Base-by-base conservation (phyloP, 1,139 yeast species). In the Zygosaccharomyces pseudobailii region DNA sequence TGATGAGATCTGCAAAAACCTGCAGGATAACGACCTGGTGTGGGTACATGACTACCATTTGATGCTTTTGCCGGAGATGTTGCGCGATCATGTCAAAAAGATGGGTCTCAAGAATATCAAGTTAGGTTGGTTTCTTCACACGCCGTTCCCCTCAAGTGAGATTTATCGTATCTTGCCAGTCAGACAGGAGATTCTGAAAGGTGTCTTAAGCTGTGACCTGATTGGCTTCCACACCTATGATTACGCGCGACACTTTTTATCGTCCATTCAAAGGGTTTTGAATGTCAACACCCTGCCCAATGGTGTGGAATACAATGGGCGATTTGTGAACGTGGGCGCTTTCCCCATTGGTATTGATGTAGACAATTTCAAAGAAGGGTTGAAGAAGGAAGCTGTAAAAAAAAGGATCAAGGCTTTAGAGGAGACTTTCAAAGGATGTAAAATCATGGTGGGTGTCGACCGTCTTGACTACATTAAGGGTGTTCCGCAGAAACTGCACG, bases 221-320 rank as follows among this genome's bases (percentile, higher is more conserved):
- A 82, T 94, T 61, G 99, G 99, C 0, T 94, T 94, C 76, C 99
- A 94, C 68, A 94, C 98, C n/a, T 94, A 94, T 68, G 99, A 94
- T 68, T 94, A 94, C 62, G 98, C 96, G n/a, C 79, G 99, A 59
- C 99, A 94, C 71, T 94, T 94, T 69, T 70, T 94, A 48, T 84
- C 95, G 20, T 83, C 96, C 0, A 96, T 92, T n/a, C 82, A 90
- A 50, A 75, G 96, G 51, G 86, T 92, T 28, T 76, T 94, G 45
- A 78, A 86, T 52, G 83, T 89, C 13, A 84, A 82, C 40, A 89
- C 97, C 0, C 73, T 87, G 50, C 98, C 98, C 5, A 92, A 90
- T 57, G 96, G 97, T 13, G 88, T 92, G 27, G 84, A 85, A 55
- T 88, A 78, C 64, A 73, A 81, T 45, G 88, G 89, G 27, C 73